Base-by-base conservation (phyloP, 2,329 filamentous ascomycete species). In the Rosellinia necatrix region DNA sequence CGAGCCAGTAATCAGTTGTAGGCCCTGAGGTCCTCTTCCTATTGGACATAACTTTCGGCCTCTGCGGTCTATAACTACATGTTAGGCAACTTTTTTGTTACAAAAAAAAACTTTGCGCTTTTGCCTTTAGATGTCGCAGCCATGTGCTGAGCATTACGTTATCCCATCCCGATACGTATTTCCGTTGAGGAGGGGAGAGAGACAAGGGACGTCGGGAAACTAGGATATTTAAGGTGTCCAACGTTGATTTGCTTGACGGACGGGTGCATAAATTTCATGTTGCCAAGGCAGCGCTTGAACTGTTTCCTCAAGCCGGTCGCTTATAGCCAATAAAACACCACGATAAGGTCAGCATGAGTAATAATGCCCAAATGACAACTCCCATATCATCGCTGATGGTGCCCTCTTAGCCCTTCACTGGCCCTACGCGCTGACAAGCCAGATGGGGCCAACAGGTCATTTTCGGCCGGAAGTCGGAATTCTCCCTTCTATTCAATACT, bases 271-370 rank as follows among this genome's bases (percentile, higher is more conserved):
- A 37, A 49, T 56, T 51, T 34, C 49, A 50, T 48, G 48, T 49
- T 41, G 49, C 58, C 49, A 60, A 60, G 49, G 42, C 21, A 41
- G 44, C 48, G 22, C 32, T 17, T 40, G 42, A 55, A 58, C n/a
- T n/a, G n/a, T n/a, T n/a, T n/a, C 15, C 51, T 35, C 21, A n/a
- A 29, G 25, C 24, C 29, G 29, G 17, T 30, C 3, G 21, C 43
- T 9, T 12, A 3, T 2, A 8, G 41, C 53, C 53, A 60, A 60
- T 60, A 42, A 54, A 38, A 44, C 5, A 17, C 7, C 8, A n/a
- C 44, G 10, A n/a, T 27, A 27, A 41, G 35, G 42, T 44, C 42
- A 53, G 42, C 24, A 53, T 59, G 48, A 53, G 57, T 43, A 52
- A 56, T 52, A 29, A 49, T 42, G 52, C 48, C 53, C 48, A 50